Conservation (phyloP, 208 protist species). For the Tritrichomonas musculus region DNA sequence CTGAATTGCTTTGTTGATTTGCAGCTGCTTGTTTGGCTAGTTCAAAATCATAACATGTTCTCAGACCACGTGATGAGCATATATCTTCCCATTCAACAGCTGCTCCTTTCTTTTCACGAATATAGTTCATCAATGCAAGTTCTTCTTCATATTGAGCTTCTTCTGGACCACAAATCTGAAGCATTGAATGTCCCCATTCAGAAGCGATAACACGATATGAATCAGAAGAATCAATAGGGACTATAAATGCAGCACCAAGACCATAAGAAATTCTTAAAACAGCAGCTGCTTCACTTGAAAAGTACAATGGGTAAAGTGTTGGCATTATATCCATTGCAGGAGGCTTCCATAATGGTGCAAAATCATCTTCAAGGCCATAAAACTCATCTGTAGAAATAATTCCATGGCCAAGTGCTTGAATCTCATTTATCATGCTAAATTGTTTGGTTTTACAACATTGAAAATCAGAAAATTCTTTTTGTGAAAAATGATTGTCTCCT, state of each 20-base stretch:
- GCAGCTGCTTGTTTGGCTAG: background rate
- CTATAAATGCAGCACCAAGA: background rate
- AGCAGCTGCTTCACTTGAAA: background rate
- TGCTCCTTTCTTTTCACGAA: background rate
- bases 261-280: background rate
- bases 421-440: background rate
- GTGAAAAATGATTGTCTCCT: background rate
- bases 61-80: background rate
- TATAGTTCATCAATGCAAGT: background rate
- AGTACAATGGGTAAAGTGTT: constrained; percentile 3
- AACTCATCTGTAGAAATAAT: constrained; percentile 11
- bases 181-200: background rate
- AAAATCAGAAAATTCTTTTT: background rate
- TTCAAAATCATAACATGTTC: background rate
- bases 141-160: background rate
- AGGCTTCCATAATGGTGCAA: too few relatives aligned
- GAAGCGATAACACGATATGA: background rate
- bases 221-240: background rate
- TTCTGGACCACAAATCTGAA: background rate
- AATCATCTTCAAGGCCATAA: constrained; percentile 2
- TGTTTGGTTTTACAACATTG: background rate
- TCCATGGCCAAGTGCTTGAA: background rate
- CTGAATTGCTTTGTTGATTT: too few relatives aligned
- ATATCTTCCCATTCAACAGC: constrained; percentile 19
- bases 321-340: background rate